phyloP scores from a whole-genome alignment of 768 basidiomycete species.

The Dioszegia hungarica region DNA sequence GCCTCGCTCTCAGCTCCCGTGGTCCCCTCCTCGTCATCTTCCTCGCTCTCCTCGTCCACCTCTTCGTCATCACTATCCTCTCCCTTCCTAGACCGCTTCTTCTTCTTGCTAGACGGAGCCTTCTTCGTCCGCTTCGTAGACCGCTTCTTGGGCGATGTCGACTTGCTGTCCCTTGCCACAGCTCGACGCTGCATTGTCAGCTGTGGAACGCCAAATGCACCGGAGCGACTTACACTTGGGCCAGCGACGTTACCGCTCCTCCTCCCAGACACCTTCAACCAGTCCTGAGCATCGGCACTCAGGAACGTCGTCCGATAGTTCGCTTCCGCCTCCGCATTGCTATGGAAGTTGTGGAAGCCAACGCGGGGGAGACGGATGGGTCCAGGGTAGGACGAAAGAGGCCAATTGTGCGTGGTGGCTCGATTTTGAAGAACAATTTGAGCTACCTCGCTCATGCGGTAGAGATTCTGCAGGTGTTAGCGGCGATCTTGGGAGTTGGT shows the following conservation, averaged over 20 bases:
- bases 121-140: constrained; percentile 8
- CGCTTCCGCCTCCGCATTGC: constrained; percentile 1
- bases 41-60: constrained; percentile 14
- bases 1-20: constrained; percentile 19
- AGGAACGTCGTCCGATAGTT: constrained; percentile 10
- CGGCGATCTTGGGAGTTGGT: not conserved
- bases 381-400: constrained; percentile 70
- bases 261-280: constrained; percentile 22
- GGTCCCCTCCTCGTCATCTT: constrained; percentile 24
- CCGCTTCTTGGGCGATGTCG: constrained; percentile 6
- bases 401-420: constrained; percentile 66
- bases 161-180: constrained; percentile 7
- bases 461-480: constrained; percentile 63
- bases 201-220: not conserved
- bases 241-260: constrained; percentile 6
- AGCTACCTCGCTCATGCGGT: constrained; percentile 78
- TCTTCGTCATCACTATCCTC: constrained; percentile 21
- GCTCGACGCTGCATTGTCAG: constrained; percentile 10
- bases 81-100: constrained; percentile 11
- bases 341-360: constrained; percentile 63
- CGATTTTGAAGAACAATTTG: constrained; percentile 75
- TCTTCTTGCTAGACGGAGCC: constrained; percentile 2
- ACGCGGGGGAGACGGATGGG: constrained; percentile 74
- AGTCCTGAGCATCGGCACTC: constrained; percentile 13
- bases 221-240: constrained; percentile 1